A percentile compares a stretch with the other conserved stretches of the same genome.
Evolutionary conservation across 192 early-diverging fungal species (phyloP).

Genomic region (Thoreauomyces humboldtii): DNA sequence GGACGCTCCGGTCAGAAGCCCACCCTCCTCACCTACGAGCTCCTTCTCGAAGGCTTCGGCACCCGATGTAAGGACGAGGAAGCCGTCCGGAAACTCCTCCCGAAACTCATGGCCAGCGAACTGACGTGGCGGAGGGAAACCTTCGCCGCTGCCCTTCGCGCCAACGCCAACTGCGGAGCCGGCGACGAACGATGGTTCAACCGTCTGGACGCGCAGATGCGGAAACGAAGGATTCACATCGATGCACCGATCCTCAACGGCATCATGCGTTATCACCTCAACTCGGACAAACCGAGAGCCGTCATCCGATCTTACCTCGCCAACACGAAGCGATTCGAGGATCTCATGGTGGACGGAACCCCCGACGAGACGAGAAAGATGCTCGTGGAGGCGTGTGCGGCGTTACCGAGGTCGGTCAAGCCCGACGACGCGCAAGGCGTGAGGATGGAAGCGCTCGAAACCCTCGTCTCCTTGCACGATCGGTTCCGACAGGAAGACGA

Average conservation of each 20-base stretch:
- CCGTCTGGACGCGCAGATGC: neutral
- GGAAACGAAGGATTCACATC: neutral
- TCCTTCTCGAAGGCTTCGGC: conserved; percentile 2
- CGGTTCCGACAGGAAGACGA: neutral
- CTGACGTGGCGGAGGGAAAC: conserved; percentile 8
- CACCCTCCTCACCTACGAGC: conserved; percentile 7
- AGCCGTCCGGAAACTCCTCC: conserved; percentile 4
- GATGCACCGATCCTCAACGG: conserved; percentile 2
- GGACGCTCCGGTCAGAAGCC: neutral
- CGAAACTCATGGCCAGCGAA: neutral
- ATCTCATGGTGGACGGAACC: neutral
- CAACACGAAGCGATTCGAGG: neutral
- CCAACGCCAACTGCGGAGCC: conserved; percentile 1
- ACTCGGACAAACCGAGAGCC: neutral
- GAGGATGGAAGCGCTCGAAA: neutral
- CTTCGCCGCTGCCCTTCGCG: conserved; percentile 8
- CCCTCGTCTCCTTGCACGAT: neutral
- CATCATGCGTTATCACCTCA: conserved; percentile 3
- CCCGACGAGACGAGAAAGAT: too few species aligned
- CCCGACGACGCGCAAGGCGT: neutral
- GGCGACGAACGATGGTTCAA: conserved; percentile 8
- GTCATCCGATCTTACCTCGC: neutral
- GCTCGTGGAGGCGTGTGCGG: conserved; percentile 13
- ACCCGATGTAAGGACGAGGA: neutral
- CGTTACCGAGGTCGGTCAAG: neutral